These are phyloP conservation scores for Hyparrhenia diplandra DNA, from an alignment of 176 grass and related monocot genomes.

Conservation along the genomic window DNA sequence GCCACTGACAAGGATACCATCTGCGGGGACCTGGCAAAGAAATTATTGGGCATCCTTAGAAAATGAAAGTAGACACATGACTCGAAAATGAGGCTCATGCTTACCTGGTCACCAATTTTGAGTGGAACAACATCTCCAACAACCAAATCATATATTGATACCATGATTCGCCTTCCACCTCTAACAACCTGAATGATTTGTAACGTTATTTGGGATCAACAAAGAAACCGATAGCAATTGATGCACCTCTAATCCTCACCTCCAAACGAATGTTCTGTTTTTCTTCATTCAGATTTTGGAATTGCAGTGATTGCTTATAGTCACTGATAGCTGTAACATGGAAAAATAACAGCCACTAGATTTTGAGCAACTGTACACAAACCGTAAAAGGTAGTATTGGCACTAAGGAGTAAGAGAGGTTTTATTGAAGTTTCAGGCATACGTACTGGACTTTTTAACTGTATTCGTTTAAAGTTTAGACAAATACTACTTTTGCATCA, in stretches of 20 bases:
- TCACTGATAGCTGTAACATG: slow-evolving; percentile 61
- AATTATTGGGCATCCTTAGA: slow-evolving; percentile 20
- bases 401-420: neutral
- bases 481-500: neutral
- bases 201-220: neutral
- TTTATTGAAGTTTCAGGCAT: neutral
- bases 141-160: slow-evolving; percentile 89
- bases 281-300: slow-evolving; percentile 95
- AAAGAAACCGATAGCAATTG: neutral
- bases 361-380: neutral
- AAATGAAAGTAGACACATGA: neutral
- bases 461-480: neutral
- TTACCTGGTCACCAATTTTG: slow-evolving; percentile 98
- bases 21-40: slow-evolving; percentile 72
- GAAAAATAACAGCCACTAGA: neutral
- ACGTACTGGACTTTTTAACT: neutral
- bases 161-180: slow-evolving; percentile 67
- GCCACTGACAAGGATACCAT: slow-evolving; percentile 85
- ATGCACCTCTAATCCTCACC: slow-evolving; percentile 32
- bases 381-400: neutral
- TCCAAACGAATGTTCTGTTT: slow-evolving; percentile 92
- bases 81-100: slow-evolving; percentile 4
- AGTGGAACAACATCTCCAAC: slow-evolving; percentile 86
- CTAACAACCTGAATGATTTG: slow-evolving; percentile 62
- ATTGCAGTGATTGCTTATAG: slow-evolving; percentile 87